Base-by-base conservation (phyloP, 257 asterid species). In the Solanum megistacrolobum region DNA sequence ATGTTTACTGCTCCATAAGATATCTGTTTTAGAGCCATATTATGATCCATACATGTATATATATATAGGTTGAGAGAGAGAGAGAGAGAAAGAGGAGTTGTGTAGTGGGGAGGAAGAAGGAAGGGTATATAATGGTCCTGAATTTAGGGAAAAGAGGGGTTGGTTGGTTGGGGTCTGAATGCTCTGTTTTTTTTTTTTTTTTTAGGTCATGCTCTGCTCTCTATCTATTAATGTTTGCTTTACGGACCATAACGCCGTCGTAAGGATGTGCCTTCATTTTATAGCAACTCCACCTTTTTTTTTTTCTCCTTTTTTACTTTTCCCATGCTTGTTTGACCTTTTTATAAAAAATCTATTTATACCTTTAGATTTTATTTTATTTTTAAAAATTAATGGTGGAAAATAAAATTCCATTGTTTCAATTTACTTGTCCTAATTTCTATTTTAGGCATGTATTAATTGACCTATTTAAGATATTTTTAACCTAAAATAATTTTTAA, bases 11-110 rank as follows among this genome's bases (percentile, higher is more conserved):
- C 88, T 38, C 89, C 92, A 84, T 84, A 46, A 21, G 60, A 83
- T 3, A 62, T 16, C 2, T 89, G 87, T 86, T 88, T 89, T 43
- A 88, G 31, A 4, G 90, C 90, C 94, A 91, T 93, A 62, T 83
- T 89, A 46, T 74, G 82, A 73, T 23, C 79, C 66, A 27, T 46
- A 2, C 29, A 46, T 69, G 73, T 73, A 86, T 8, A 55, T 69
- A 83, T 73, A 86, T 8, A 55, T 55, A 55, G 58, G 29, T 36
- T 82, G 72, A 88, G 89, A 82, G 72, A 88, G 71, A 82, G 72
- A 88, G 71, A 88, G 71, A 29, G 29, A 29, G 29, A 88, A 39
- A 9, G 36, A 20, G 60, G 12, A 76, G 16, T 62, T 48, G 11
- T 81, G 79, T 39, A 72, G 88, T 84, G 91, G 81, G 84, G 88